Evolutionary conservation across 345 rosid genomes (phyloP), one percentile per base, ranked within the genome.

Genomic region (Nasturtium officinale): DNA sequence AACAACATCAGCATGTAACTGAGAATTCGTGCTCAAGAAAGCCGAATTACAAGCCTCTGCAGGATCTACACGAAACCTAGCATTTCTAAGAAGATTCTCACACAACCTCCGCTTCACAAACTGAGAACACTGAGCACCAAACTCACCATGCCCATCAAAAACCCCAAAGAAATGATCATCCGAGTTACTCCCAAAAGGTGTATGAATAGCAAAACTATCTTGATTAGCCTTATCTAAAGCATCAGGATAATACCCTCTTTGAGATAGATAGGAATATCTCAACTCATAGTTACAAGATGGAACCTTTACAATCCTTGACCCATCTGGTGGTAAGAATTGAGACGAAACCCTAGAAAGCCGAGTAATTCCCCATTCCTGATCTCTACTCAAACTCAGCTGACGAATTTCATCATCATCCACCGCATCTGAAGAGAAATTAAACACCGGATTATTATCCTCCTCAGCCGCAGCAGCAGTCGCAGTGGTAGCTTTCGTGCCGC

Each of bases 61-160:
- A 15, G 96, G 87, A 69, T 95, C 96, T 29, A 76, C 81, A 42
- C 77, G 83, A 59, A 87, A 88, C 73, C 81, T 85, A 69, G 70
- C 68, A 74, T 84, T 72, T 30, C 99, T 79, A 42, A 95, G 83
- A 77, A 95, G 80, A 82, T 91, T 95, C 82, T 95, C 99, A 65
- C 97, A 89, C 67, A 95, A 20, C 52, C 81, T 91, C 35, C 82
- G 57, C 84, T 86, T 89, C 29, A 82, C 96, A 57, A 95, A 95
- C 82, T 87, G 99, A 1, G 99, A 95, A 61, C 99, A 95, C 74
- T 86, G 85, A 3, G 97, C 96, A 30, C 99, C 99, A 45, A 76
- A 83, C 67, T 95, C 99, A 2, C 99, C 99, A 28, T 95, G 99
- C 1, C 99, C 99, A 72, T 95, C 99, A 46, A 95, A 95, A n/a